phyloP scores from a whole-genome alignment of 306 rosid species.

The Prosopis cineraria region DNA sequence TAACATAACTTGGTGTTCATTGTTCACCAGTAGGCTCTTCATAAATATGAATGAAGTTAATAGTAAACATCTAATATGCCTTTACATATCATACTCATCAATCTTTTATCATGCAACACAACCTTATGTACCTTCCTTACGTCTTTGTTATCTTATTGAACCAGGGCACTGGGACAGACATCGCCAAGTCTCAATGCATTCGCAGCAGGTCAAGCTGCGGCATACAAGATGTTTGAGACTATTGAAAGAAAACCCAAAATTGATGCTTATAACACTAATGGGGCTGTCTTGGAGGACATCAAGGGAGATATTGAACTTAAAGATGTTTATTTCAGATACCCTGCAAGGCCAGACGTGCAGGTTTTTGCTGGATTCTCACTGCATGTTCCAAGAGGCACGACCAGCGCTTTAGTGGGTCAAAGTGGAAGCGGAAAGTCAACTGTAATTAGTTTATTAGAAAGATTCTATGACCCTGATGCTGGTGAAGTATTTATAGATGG shows the following conservation, averaged over 20 bases:
- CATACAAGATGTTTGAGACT: slow-evolving; percentile 85
- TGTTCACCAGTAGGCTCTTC: background rate
- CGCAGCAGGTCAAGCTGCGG: slow-evolving; percentile 87
- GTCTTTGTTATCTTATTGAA: slow-evolving; percentile 4
- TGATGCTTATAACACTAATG: slow-evolving; percentile 67
- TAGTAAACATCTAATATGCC: background rate
- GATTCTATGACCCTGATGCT: slow-evolving; percentile 87
- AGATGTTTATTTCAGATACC: slow-evolving; percentile 75
- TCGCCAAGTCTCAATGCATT: slow-evolving; percentile 80
- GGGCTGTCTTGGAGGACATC: slow-evolving; percentile 59
- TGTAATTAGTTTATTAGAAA: slow-evolving; percentile 69
- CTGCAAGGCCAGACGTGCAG: slow-evolving; percentile 76
- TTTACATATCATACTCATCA: background rate
- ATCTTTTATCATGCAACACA: background rate
- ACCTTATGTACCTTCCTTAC: slow-evolving; percentile 13
- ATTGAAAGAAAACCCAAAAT: slow-evolving; percentile 67
- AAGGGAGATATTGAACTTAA: slow-evolving; percentile 79
- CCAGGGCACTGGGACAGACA: slow-evolving; percentile 79
- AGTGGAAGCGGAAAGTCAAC: slow-evolving; percentile 98
- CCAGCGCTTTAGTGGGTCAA: slow-evolving; percentile 86
- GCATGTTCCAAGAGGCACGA: slow-evolving; percentile 63
- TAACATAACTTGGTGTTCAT: too few species aligned
- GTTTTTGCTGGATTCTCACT: slow-evolving; percentile 83
- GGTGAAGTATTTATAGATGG: slow-evolving; percentile 87
- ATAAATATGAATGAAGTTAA: background rate